Percentiles rank a stretch among this genome's conserved stretches.
Conservation (phyloP, 2,329 filamentous ascomycete genomes). For the Myriosclerotinia duriaeana region DNA sequence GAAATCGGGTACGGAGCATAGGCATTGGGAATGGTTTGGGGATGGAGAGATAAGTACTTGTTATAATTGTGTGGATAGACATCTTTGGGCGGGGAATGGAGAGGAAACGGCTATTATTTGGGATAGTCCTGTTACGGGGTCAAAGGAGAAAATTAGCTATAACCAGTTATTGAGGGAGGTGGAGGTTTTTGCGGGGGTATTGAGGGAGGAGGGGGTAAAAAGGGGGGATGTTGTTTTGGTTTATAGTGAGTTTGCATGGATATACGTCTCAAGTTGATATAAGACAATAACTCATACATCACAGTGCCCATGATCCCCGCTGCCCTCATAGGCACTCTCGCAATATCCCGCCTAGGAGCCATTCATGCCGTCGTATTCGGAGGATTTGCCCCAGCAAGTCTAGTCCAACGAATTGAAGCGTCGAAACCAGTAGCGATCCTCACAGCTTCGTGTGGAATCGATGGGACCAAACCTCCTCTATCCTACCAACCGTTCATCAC, state of each 20-base stretch:
- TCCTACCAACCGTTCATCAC: constrained; percentile 76
- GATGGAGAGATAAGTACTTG: constrained; percentile 86
- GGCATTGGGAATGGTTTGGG: constrained; percentile 87
- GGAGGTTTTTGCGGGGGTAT: constrained; percentile 74
- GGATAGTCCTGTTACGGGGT: constrained; percentile 79
- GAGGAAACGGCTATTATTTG: constrained; percentile 75
- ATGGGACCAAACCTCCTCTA: constrained; percentile 76
- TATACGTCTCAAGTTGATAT: background rate
- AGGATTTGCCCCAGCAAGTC: constrained; percentile 76
- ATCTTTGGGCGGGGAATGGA: constrained; percentile 78
- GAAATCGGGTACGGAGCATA: constrained; percentile 60
- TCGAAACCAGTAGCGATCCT: constrained; percentile 73
- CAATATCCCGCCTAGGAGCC: constrained; percentile 76
- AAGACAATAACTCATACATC: background rate
- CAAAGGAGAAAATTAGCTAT: constrained; percentile 74
- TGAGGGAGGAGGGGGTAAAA: constrained; percentile 77
- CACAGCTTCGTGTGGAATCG: constrained; percentile 89
- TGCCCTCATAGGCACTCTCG: constrained; percentile 81
- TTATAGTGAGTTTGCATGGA: constrained; percentile 64
- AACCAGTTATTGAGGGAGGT: constrained; percentile 74
- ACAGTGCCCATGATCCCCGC: constrained; percentile 93
- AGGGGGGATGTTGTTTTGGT: constrained; percentile 86
- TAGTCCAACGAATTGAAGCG: constrained; percentile 86
- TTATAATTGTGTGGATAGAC: constrained; percentile 88
- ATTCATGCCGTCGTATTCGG: constrained; percentile 93